These are phyloP conservation scores for Colletotrichum ledebouriae DNA, from an alignment of 2,329 filamentous ascomycete genomes.

Conservation along the genomic window DNA sequence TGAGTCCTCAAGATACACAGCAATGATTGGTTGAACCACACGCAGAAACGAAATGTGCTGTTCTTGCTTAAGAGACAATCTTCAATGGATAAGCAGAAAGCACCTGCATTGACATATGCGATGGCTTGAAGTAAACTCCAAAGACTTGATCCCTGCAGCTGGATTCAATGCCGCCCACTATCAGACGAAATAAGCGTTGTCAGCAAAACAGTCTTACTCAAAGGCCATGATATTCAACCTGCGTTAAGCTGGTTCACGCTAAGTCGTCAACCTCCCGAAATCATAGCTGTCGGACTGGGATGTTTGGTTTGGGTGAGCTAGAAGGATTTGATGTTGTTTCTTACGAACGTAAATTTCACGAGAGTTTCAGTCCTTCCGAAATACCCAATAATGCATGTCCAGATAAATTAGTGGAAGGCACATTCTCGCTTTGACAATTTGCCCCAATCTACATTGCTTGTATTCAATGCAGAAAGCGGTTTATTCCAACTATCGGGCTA, in stretches of 20 bases:
- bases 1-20: too few relatives aligned
- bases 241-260: too few relatives aligned
- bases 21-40: too few relatives aligned
- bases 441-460: constrained; percentile 3
- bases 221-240: background rate
- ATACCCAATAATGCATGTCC: background rate
- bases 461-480: constrained; percentile 18
- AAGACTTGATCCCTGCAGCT: background rate
- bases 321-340: constrained; percentile 1
- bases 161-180: background rate
- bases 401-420: background rate
- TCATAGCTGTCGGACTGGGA: too few relatives aligned
- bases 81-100: too few relatives aligned
- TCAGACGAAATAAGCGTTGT: background rate
- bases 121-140: too few relatives aligned
- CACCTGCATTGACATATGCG: too few relatives aligned
- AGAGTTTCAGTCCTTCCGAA: background rate
- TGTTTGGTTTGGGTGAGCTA: too few relatives aligned
- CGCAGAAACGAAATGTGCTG: too few relatives aligned
- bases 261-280: too few relatives aligned
- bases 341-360: background rate
- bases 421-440: constrained; percentile 31
- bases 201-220: background rate
- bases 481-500: background rate
- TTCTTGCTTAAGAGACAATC: too few relatives aligned